Conservation (phyloP, 2,329 filamentous ascomycete genomes). For the Neopestalotiopsis sp. region DNA sequence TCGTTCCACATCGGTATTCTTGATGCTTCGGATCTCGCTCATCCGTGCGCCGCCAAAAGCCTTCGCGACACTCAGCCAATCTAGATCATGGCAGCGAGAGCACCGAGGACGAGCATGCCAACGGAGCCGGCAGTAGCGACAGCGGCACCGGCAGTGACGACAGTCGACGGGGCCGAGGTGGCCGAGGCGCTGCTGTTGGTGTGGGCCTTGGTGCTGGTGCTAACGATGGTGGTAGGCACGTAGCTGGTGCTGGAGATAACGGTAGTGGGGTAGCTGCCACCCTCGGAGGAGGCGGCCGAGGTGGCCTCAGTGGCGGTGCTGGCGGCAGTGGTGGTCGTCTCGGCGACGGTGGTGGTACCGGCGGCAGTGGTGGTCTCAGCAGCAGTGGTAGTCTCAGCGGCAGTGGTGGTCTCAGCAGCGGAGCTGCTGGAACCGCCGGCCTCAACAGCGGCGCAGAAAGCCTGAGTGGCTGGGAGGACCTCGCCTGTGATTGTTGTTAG, state of each 20-base stretch:
- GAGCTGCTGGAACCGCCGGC: constrained; percentile 19
- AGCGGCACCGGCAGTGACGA: constrained; percentile 15
- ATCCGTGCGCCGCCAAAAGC: neutral
- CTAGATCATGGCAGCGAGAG: constrained; percentile 14
- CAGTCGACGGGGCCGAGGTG: constrained; percentile 5
- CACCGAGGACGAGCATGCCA: constrained; percentile 16
- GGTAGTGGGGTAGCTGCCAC: neutral
- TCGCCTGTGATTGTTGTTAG: constrained; percentile 10
- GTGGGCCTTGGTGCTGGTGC: constrained; percentile 21
- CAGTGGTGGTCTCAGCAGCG: neutral
- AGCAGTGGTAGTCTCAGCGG: constrained; percentile 9
- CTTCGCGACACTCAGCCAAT: neutral
- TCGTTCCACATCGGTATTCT: too few relatives aligned
- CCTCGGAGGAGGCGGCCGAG: neutral
- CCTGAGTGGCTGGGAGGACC: constrained; percentile 28
- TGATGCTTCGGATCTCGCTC: too few relatives aligned
- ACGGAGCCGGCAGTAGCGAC: constrained; percentile 12
- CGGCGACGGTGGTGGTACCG: constrained; percentile 14
- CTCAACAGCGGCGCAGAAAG: constrained; percentile 27
- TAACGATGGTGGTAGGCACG: constrained; percentile 19
- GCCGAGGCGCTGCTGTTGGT: constrained; percentile 10
- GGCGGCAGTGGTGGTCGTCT: neutral
- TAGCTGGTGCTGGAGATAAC: constrained; percentile 7
- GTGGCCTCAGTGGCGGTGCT: neutral
- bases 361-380: constrained; percentile 9